Evolutionary conservation across 179 eudicot genomes (phyloP).

Genomic region (Gypsophila paniculata): DNA sequence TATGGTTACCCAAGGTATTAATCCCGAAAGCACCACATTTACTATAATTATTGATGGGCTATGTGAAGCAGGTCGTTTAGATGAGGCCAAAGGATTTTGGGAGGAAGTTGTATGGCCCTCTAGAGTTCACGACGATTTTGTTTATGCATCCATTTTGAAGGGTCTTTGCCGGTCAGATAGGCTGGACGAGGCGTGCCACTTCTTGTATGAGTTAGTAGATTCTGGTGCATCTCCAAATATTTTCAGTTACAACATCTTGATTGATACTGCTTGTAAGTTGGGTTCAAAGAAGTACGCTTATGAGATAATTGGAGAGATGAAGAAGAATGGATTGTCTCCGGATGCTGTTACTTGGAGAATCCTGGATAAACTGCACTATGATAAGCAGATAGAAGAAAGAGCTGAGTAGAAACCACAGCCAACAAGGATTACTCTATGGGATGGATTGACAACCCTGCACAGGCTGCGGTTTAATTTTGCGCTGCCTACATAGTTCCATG

Average conservation of each 20-base stretch:
- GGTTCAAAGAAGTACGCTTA: slow-evolving; percentile 82
- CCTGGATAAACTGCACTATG: slow-evolving; percentile 58
- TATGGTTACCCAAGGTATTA: slow-evolving; percentile 44
- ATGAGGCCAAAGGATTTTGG: slow-evolving; percentile 73
- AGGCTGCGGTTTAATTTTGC: no score
- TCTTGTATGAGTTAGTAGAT: slow-evolving; percentile 82
- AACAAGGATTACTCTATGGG: no score
- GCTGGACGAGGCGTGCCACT: slow-evolving; percentile 72
- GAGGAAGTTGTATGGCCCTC: slow-evolving; percentile 78
- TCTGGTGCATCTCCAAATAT: slow-evolving; percentile 55
- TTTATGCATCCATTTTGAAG: slow-evolving; percentile 70
- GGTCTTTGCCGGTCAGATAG: slow-evolving; percentile 61
- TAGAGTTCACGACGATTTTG: slow-evolving; percentile 61
- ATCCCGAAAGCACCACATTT: slow-evolving; percentile 59
- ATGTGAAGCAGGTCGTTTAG: slow-evolving; percentile 43
- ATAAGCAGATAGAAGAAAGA: slow-evolving; percentile 11
- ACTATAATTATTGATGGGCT: slow-evolving; percentile 66
- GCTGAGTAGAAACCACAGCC: not conserved
- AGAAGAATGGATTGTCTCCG: slow-evolving; percentile 71
- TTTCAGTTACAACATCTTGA: slow-evolving; percentile 70
- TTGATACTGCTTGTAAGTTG: slow-evolving; percentile 60
- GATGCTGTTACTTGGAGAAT: slow-evolving; percentile 88
- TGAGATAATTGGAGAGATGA: slow-evolving; percentile 83
- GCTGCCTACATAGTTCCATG: no score
- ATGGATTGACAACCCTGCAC: no score